phyloP scores from a whole-genome alignment of 2,329 filamentous ascomycete genomes.

The Fusarium albosuccineum region DNA sequence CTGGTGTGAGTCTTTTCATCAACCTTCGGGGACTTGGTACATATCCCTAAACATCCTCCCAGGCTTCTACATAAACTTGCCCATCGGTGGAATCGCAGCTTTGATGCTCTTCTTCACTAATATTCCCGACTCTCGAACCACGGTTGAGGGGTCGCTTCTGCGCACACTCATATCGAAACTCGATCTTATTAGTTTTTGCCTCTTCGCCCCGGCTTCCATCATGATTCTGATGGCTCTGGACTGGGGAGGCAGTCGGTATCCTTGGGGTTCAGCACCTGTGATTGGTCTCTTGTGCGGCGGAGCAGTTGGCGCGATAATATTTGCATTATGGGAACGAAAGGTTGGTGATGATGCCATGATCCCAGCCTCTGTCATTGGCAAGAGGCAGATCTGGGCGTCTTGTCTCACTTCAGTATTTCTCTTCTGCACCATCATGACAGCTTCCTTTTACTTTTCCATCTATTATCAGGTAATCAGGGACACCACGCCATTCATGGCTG shows the following conservation, averaged over 20 bases:
- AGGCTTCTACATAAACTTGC: slow-evolving; percentile 71
- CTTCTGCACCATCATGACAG: slow-evolving; percentile 5
- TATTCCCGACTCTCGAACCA: slow-evolving; percentile 4
- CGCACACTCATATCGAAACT: background rate
- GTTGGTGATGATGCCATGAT: slow-evolving; percentile 56
- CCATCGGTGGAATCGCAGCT: slow-evolving; percentile 41
- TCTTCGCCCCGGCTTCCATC: slow-evolving; percentile 50
- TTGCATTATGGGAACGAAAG: slow-evolving; percentile 51
- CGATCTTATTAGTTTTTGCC: slow-evolving; percentile 48
- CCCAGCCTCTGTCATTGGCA: slow-evolving; percentile 33
- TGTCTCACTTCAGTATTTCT: slow-evolving; percentile 18
- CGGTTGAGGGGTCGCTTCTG: background rate
- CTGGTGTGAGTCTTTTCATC: slow-evolving; percentile 53
- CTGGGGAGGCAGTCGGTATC: slow-evolving; percentile 51
- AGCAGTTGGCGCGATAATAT: slow-evolving; percentile 46
- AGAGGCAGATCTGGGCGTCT: slow-evolving; percentile 15
- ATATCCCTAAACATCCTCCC: background rate
- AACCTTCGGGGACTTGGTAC: background rate
- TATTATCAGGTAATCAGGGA: slow-evolving; percentile 43
- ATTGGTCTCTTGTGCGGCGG: slow-evolving; percentile 54
- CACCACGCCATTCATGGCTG: slow-evolving; percentile 36
- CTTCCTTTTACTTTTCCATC: slow-evolving; percentile 34
- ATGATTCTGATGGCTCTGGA: slow-evolving; percentile 62
- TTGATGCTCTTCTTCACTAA: background rate
- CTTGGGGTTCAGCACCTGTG: slow-evolving; percentile 53